Evolutionary conservation across 345 rosid species (phyloP).

Genomic region (Sonneratia alba): DNA sequence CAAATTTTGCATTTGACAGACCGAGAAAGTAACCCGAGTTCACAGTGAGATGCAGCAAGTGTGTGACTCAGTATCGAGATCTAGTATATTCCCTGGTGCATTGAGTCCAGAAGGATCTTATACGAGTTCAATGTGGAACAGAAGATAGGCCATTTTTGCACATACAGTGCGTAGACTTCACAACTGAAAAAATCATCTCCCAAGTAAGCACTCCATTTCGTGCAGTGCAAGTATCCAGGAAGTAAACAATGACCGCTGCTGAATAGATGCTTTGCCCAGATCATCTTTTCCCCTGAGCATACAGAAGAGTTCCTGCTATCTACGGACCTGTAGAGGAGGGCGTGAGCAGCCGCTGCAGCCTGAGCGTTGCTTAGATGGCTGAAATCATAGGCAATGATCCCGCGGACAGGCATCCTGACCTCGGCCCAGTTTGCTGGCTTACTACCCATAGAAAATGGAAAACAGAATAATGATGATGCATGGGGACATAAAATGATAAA

Average conservation of each 20-base stretch:
- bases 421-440: slow-evolving; percentile 39
- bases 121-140: neutral
- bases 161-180: neutral
- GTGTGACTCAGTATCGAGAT: neutral
- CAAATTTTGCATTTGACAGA: too few species aligned
- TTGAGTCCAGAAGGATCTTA: neutral
- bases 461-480: slow-evolving; percentile 28
- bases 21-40: neutral
- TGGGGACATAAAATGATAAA: slow-evolving; percentile 52
- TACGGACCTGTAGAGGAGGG: slow-evolving; percentile 49
- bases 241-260: too few species aligned
- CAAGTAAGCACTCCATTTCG: neutral
- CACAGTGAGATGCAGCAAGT: neutral
- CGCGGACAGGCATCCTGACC: slow-evolving; percentile 74
- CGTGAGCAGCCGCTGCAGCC: slow-evolving; percentile 69
- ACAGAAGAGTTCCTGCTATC: neutral
- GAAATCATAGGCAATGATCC: slow-evolving; percentile 76
- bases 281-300: neutral
- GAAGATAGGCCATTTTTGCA: neutral
- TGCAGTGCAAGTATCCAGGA: neutral
- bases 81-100: neutral
- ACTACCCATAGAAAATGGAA: slow-evolving; percentile 18
- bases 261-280: neutral
- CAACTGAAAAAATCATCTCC: neutral
- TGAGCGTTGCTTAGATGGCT: slow-evolving; percentile 91